Conservation (phyloP, 768 basidiomycete species). For the Cystofilobasidium bisporidii region DNA sequence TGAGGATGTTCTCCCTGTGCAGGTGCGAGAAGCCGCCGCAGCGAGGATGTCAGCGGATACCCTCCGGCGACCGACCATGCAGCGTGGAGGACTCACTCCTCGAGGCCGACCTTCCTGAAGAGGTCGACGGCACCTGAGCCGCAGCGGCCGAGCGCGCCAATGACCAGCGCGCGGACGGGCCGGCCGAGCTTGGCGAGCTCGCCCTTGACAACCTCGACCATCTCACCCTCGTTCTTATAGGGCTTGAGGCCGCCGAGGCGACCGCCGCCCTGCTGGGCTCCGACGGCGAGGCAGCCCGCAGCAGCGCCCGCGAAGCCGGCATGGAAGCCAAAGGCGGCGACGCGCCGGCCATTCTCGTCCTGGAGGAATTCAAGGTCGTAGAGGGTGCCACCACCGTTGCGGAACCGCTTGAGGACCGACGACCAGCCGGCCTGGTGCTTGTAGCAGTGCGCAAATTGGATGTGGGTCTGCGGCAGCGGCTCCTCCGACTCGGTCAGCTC, state of each 20-base stretch:
- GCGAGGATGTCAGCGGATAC: no score
- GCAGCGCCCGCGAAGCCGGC: conserved; percentile 95
- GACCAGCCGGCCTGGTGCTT: conserved; percentile 92
- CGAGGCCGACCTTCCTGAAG: conserved; percentile 89
- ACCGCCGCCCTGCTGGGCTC: conserved; percentile 53
- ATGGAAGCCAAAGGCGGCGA: conserved; percentile 96
- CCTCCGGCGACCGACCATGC: no score
- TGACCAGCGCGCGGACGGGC: conserved; percentile 72
- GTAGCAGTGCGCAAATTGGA: conserved; percentile 97
- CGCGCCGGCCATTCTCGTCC: conserved; percentile 71
- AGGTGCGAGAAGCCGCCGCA: no score
- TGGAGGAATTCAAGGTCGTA: conserved; percentile 85
- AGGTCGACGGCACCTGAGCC: conserved; percentile 90
- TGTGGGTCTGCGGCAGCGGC: conserved; percentile 84
- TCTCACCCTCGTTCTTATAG: conserved; percentile 70
- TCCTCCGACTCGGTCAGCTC: conserved; percentile 73
- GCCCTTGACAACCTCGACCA: conserved; percentile 64
- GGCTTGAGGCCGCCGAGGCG: conserved; percentile 63
- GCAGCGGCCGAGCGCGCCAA: conserved; percentile 90
- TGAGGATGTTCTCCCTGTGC: conserved; percentile 75
- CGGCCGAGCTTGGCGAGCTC: conserved; percentile 50
- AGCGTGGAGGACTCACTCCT: conserved; percentile 58
- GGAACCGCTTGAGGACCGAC: conserved; percentile 72
- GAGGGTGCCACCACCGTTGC: conserved; percentile 49
- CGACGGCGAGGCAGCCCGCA: conserved; percentile 61